These are phyloP conservation scores for Blastocystis hominis DNA, from an alignment of 352 stramenopile genomes.

Conservation along the genomic window DNA sequence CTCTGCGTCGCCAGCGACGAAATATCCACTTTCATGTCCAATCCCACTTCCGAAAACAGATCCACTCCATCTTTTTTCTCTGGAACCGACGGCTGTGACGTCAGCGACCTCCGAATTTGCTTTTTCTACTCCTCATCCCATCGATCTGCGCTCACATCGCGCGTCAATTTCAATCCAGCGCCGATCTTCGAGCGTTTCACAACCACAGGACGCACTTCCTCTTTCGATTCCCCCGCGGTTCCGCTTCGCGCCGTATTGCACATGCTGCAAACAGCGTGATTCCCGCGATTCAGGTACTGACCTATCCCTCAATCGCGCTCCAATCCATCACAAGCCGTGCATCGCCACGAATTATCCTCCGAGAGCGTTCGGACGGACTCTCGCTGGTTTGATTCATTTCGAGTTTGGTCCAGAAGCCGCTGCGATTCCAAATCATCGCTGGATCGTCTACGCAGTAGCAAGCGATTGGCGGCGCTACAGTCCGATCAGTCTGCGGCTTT, in stretches of 20 bases:
- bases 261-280: not conserved
- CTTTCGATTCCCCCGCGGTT: not conserved
- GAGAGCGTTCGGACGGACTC: not conserved
- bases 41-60: conserved; percentile 19
- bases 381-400: not conserved
- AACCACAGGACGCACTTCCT: not conserved
- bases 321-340: not conserved
- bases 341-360: not conserved
- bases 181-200: conserved; percentile 17
- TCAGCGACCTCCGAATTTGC: not conserved
- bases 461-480: not conserved
- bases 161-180: conserved; percentile 39
- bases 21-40: conserved; percentile 23
- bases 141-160: not conserved
- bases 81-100: not conserved
- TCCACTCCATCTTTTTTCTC: not conserved
- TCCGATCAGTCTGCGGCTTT: not conserved
- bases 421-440: conserved; percentile 16
- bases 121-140: not conserved
- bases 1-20: not conserved
- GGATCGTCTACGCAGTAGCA: not conserved
- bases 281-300: conserved; percentile 37
- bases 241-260: not conserved
- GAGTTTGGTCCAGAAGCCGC: not conserved
- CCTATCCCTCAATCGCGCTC: not conserved